Evolutionary conservation across 2,329 filamentous ascomycete genomes (phyloP).

Genomic region (Cadophora gregata): DNA sequence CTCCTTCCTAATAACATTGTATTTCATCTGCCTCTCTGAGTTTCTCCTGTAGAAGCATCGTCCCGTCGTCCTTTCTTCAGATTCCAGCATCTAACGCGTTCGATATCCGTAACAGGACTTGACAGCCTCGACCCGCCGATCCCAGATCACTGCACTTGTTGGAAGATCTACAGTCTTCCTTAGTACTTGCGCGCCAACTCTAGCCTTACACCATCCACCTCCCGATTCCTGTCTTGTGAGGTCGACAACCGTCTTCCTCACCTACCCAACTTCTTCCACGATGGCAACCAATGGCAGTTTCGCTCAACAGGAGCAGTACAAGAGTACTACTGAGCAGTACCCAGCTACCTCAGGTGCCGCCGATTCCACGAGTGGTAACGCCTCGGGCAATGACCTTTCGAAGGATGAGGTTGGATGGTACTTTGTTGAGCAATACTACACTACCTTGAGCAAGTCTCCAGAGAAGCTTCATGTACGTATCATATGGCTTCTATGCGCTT

Average conservation of each 20-base stretch:
- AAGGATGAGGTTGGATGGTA: conserved; percentile 99
- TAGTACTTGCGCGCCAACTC: conserved; percentile 29
- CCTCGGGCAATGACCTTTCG: conserved; percentile 56
- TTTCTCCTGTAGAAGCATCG: conserved; percentile 30
- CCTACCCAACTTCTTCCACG: conserved; percentile 27
- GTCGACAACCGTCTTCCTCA: conserved; percentile 37
- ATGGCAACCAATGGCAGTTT: conserved; percentile 47
- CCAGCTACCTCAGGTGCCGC: conserved; percentile 42
- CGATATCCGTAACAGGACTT: conserved; percentile 43
- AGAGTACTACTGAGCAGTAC: conserved; percentile 43
- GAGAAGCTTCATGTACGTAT: conserved; percentile 82
- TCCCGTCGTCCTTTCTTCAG: conserved; percentile 25
- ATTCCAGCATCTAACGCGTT: conserved; percentile 33
- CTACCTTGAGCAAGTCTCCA: conserved; percentile 90
- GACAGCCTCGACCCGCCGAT: conserved; percentile 23
- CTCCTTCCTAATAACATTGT: conserved; percentile 40
- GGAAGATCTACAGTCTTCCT: conserved; percentile 9
- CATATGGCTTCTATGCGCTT: background rate
- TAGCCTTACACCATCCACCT: conserved; percentile 15
- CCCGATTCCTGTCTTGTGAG: conserved; percentile 30
- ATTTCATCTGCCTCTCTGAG: conserved; percentile 30
- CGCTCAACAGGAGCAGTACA: conserved; percentile 45
- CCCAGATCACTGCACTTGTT: conserved; percentile 5
- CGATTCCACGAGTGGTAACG: conserved; percentile 42
- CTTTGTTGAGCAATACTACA: conserved; percentile 99